Evolutionary conservation across 139 green algal genomes (phyloP), one percentile per base, ranked within the genome.

Genomic region (Chloropicon primus): DNA sequence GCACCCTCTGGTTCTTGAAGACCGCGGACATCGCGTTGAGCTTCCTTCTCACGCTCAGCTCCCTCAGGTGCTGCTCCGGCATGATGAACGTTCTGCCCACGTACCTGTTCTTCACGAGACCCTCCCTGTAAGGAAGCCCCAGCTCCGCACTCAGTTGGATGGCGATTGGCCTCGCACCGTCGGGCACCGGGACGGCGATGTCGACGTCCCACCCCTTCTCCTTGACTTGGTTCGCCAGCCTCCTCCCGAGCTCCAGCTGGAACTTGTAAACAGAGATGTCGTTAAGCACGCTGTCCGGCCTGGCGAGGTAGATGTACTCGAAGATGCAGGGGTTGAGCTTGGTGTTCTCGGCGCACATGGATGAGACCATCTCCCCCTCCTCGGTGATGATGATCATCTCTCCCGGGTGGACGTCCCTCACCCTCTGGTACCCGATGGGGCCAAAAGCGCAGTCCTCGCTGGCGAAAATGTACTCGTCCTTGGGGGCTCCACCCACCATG

Each of bases 81-180:
- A 99, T 98, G 89, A 99, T 99, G 90, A 99, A 99, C 74, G 96
- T 99, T 79, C 96, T 91, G 2, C 96, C 96, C 21, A 99, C 95
- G 84, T 99, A 99, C 25, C 91, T 85, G 25, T 86, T 86, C 27
- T 81, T 83, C 2, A 98, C 95, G 72, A 98, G 89, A 26, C 94
- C 94, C 84, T 98, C 93, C 2, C 91, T 82, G 86, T 98, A 99
- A 0, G 94, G 94, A 72, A 98, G 84, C 21, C 86, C 84, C 3
- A 78, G 71, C 79, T 96, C 91, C 1, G 89, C 82, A 21, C 77
- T 88, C 78, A 95, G 88, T 77, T 95, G 88, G 81, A 98, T 98
- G 72, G 92, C 93, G 2, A 91, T 87, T 28, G 93, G 93, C 0
- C 92, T 85, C 0, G 87, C 93, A 53, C 93, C 94, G 73, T 97